These are phyloP conservation scores for Striga hermonthica DNA, from an alignment of 305 asterid genomes.

Conservation along the genomic window DNA sequence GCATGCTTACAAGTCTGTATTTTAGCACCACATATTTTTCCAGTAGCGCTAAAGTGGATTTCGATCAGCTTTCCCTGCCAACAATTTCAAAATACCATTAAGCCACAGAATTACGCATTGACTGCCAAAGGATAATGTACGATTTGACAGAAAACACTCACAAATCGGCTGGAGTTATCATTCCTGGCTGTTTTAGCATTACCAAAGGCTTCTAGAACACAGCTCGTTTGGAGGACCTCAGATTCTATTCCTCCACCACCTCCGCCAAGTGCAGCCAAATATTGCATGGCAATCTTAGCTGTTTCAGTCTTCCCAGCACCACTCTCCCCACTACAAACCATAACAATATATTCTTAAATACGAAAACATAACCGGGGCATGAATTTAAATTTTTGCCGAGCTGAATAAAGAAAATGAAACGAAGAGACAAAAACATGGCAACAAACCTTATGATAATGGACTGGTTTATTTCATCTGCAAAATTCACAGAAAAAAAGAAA, in stretches of 20 bases:
- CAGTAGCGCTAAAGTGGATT: conserved; percentile 66
- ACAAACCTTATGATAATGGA: conserved; percentile 83
- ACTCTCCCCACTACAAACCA: conserved; percentile 78
- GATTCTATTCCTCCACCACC: conserved; percentile 60
- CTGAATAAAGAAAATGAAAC: conserved; percentile 24
- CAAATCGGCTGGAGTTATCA: conserved; percentile 88
- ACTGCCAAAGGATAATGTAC: conserved; percentile 28
- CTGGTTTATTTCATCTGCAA: conserved; percentile 72
- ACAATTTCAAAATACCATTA: conserved; percentile 28
- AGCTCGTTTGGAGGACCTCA: conserved; percentile 69
- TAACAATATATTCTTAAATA: conserved; percentile 27
- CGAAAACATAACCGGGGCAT: neutral
- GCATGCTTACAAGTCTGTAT: conserved; percentile 77
- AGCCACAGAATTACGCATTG: conserved; percentile 21
- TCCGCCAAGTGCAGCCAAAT: conserved; percentile 77
- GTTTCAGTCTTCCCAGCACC: conserved; percentile 98
- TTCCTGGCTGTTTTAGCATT: conserved; percentile 82
- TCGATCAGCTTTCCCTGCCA: conserved; percentile 83
- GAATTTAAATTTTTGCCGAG: no score
- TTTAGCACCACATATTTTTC: conserved; percentile 80
- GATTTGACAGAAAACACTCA: conserved; percentile 43
- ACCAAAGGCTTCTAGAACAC: conserved; percentile 87
- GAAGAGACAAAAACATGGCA: conserved; percentile 15
- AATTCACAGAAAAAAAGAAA: conserved; percentile 28
- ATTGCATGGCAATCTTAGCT: conserved; percentile 85